Base-by-base conservation (phyloP, 2,329 filamentous ascomycete genomes). In the Zymoseptoria tritici region DNA sequence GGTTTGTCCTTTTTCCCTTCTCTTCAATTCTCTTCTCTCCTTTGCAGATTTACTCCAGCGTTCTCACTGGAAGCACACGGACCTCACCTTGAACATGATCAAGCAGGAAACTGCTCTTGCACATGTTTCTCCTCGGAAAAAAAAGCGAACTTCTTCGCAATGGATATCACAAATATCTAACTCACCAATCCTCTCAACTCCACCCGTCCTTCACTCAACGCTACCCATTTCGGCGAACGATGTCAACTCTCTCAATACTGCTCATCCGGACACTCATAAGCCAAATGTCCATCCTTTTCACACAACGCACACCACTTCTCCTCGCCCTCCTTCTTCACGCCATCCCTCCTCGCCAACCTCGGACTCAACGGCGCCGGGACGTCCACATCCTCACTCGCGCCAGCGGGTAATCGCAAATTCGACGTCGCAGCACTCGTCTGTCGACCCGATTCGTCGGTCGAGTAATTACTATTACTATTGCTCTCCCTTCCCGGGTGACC, bases 251-350 rank as follows among this genome's bases (percentile, higher is more conserved):
- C 11, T 53, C 52, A 74, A 56, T 74, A 75, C 65, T 72, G 70
- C 66, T 74, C 72, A 62, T 74, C 70, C 22, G 73, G 72, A 60
- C 73, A 75, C 59, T 75, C 72, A 59, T 71, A 74, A 19, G 93
- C 97, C 75, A 97, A 90, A 73, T 99, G 94, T 13, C 94, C 94
- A 70, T 99, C 94, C 63, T 90, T 85, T 79, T 99, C 94, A 73
- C 94, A 99, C 52, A 97, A 80, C 16, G 94, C 94, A 75, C 94
- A 99, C 94, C 94, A 99, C 77, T 96, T 97, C 63, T 87, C 84
- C 69, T 9, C 64, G 65, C 16, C 66, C 68, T 50, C 54, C 49
- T 58, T 52, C 36, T 57, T 61, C 1, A 52, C 58, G 20, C 54
- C 29, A 49, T 58, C 22, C 52, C 49, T 52, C 16, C 36, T 51